Conservation (phyloP, 768 basidiomycete species). For the Suillus brevipes region DNA sequence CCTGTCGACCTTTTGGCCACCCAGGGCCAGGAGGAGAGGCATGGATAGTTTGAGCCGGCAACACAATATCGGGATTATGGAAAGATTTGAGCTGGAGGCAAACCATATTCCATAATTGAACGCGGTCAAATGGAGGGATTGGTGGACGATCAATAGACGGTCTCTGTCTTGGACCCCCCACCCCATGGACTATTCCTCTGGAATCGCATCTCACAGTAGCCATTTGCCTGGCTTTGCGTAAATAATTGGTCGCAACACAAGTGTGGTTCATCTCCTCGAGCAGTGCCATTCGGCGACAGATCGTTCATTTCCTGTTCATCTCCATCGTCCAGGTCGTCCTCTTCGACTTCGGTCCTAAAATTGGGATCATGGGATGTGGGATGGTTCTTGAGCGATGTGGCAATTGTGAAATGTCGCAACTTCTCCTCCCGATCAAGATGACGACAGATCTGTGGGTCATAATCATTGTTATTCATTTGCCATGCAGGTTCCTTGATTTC, state of each 20-base stretch:
- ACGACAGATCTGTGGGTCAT: neutral
- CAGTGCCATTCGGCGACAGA: neutral
- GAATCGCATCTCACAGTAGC: neutral
- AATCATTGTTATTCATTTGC: neutral
- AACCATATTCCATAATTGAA: neutral
- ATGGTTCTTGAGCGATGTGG: neutral
- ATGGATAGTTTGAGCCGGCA: constrained; percentile 23
- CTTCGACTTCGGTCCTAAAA: neutral
- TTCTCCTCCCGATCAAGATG: neutral
- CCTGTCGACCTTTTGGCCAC: constrained; percentile 22
- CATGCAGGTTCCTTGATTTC: too few relatives aligned
- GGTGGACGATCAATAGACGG: neutral
- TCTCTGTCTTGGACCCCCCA: neutral
- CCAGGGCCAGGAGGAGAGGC: constrained; percentile 20
- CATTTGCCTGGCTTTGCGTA: neutral
- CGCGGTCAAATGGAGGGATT: neutral
- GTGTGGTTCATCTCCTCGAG: neutral
- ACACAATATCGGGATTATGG: neutral
- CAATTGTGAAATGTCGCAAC: neutral
- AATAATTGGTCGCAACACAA: neutral
- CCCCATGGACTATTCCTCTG: neutral
- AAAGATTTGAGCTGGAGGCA: neutral
- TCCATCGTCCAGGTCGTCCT: neutral
- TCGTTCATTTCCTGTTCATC: neutral
- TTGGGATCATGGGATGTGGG: neutral